Percentiles rank a stretch among this genome's conserved stretches.
phyloP scores from a whole-genome alignment of 2,329 filamentous ascomycete species.

The Claviceps cyperi region DNA sequence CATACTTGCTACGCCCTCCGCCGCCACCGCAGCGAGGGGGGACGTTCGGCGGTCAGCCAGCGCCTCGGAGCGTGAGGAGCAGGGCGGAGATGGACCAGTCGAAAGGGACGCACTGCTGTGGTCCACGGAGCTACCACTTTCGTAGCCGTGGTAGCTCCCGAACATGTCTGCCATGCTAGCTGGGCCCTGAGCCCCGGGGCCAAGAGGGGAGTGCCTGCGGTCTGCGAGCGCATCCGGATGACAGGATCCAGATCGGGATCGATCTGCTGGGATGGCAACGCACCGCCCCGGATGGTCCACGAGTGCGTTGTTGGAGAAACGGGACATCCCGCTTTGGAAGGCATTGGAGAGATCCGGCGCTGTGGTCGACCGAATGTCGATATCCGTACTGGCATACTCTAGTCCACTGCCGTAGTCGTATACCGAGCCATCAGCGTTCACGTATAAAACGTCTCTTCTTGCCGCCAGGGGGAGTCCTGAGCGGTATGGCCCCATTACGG shows the following conservation, averaged over 20 bases:
- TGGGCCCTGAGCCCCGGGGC: background rate
- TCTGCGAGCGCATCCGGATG: background rate
- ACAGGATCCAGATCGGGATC: background rate
- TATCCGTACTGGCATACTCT: constrained; percentile 5
- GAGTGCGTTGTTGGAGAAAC: constrained; percentile 4
- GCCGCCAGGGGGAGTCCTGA: constrained; percentile 7
- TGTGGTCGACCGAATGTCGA: constrained; percentile 9
- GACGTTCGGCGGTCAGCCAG: background rate
- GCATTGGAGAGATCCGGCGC: constrained; percentile 8
- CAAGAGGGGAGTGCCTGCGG: background rate
- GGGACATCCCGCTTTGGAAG: constrained; percentile 10
- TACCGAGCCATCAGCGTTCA: constrained; percentile 13
- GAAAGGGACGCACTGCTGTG: background rate
- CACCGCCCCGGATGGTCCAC: constrained; percentile 1
- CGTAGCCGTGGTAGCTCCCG: constrained; percentile 2
- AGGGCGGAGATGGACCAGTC: background rate
- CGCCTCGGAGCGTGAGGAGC: background rate
- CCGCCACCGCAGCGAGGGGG: background rate
- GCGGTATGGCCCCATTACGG: constrained; percentile 15
- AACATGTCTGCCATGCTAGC: background rate
- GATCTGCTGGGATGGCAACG: background rate
- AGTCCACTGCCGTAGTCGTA: constrained; percentile 14
- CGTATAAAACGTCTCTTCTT: constrained; percentile 12
- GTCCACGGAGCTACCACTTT: background rate
- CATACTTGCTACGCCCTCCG: background rate